Conservation (phyloP, 768 basidiomycete genomes). For the Suillus paluster region DNA sequence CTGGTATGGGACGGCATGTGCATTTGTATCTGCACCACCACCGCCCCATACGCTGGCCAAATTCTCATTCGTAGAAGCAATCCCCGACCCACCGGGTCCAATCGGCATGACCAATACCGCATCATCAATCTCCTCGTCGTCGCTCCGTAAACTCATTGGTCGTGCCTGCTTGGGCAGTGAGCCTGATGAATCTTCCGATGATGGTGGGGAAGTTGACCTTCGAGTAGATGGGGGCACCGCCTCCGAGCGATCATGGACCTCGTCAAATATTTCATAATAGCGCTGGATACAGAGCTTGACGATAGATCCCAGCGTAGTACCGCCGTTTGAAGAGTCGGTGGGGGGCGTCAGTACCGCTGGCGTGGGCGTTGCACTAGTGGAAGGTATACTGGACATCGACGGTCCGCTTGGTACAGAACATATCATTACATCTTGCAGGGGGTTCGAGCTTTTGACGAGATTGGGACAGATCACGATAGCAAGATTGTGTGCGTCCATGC, state of each 20-base stretch:
- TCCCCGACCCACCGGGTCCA: constrained; percentile 43
- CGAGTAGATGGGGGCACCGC: constrained; percentile 42
- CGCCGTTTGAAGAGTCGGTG: constrained; percentile 44
- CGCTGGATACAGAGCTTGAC: constrained; percentile 79
- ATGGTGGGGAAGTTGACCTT: constrained; percentile 32
- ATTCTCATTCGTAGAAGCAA: constrained; percentile 14
- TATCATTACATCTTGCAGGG: constrained; percentile 74
- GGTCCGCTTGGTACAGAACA: constrained; percentile 63
- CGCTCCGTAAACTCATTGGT: constrained; percentile 37
- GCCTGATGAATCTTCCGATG: constrained; percentile 23
- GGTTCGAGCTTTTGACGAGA: constrained; percentile 71
- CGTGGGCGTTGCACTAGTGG: constrained; percentile 11
- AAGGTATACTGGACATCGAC: constrained; percentile 34
- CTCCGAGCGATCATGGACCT: constrained; percentile 72
- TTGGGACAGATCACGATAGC: constrained; percentile 82
- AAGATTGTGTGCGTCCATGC: constrained; percentile 86
- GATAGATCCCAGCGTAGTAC: constrained; percentile 70
- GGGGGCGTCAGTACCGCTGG: constrained; percentile 20
- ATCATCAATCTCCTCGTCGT: constrained; percentile 78
- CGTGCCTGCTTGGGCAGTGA: constrained; percentile 27
- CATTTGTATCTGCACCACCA: constrained; percentile 16
- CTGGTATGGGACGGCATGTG: constrained; percentile 33
- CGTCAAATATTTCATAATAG: constrained; percentile 88
- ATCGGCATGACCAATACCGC: constrained; percentile 76
- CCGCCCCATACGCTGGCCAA: constrained; percentile 34